These are phyloP conservation scores for Ceratocystis eucalypticola DNA, from an alignment of 2,329 filamentous ascomycete species.

Conservation along the genomic window DNA sequence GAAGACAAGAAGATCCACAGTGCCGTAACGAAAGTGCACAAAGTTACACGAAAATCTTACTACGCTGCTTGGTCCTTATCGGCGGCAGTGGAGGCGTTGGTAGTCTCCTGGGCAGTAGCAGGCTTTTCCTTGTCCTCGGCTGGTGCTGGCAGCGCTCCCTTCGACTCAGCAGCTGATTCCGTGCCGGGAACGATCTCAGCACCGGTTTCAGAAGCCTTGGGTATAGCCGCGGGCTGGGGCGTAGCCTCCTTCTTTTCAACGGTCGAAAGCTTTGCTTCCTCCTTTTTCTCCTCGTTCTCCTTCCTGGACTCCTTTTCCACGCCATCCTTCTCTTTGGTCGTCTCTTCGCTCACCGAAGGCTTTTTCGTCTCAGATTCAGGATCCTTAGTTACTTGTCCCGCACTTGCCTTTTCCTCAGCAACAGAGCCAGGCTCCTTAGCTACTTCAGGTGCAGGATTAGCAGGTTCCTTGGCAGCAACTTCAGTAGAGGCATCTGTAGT, in stretches of 20 bases:
- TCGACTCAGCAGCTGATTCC: background rate
- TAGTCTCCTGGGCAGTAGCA: background rate
- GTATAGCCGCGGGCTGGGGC: background rate
- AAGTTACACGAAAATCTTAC: background rate
- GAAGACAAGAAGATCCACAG: background rate
- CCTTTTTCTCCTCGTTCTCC: background rate
- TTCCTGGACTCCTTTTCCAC: slow-evolving; percentile 20
- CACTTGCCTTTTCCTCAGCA: background rate
- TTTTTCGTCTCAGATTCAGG: slow-evolving; percentile 19
- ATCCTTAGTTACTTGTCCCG: slow-evolving; percentile 15
- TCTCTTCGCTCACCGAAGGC: slow-evolving; percentile 18
- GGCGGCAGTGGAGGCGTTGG: background rate
- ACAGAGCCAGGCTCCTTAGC: background rate
- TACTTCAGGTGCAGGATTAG: background rate
- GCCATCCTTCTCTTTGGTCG: slow-evolving; percentile 23
- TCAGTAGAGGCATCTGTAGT: background rate
- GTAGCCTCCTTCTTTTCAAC: slow-evolving; percentile 19
- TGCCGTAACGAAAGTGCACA: background rate
- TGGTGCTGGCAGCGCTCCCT: background rate
- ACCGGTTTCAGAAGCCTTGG: background rate
- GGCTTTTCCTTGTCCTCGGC: background rate
- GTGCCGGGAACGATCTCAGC: background rate
- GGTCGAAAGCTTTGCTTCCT: slow-evolving; percentile 11
- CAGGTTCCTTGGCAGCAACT: background rate
- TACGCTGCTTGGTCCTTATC: background rate